Evolutionary conservation across 164 flowering plant species (phyloP), one percentile per base, ranked within the genome.

Genomic region (Platanus orientalis): DNA sequence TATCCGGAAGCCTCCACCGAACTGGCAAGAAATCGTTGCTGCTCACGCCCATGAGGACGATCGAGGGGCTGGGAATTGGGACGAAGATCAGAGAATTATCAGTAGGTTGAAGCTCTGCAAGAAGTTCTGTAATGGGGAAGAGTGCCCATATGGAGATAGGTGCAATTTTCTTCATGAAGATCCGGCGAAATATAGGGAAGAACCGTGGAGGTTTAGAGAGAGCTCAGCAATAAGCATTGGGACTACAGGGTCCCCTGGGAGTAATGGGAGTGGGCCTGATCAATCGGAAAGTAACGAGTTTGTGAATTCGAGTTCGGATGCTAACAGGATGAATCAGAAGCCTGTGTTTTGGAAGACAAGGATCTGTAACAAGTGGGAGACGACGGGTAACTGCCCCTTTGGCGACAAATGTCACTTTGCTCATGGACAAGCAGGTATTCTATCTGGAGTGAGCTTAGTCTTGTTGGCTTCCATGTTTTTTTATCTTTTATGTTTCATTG

Each of bases 361-460:
- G 82, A 62, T 87, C 1, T 91, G 97, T 69, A 68, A 63, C 44
- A 87, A 80, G 75, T 88, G 82, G 84, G 94, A 90, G 73, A 67
- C 67, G 0, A 83, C 83, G 0, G 92, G 94, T 28, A 76, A 70
- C 0, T 93, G 96, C 60, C 89, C 82, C 12, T 87, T 82, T 57
- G 89, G 90, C 1, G 96, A 90, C 19, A 85, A 81, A 65, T 93
- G 97, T 54, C 89, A 89, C 69, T 90, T 81, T 76, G 98, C 98
- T 72, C 96, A 90, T 78, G 97, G 97, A 9, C 69, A 54, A 45
- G 73, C 89, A 76, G 97, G 98, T 93, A 86, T 71, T 25, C 20
- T 66, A 23, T 10, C 42, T 4, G 19, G 0, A 32, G 40, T 56
- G 10, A 2, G 49, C n/a, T 20, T 28, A 69, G 2, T 17, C 24